Percentiles rank a stretch among this genome's conserved stretches.
phyloP scores from a whole-genome alignment of 306 rosid species.

The Citrullus amarus region DNA sequence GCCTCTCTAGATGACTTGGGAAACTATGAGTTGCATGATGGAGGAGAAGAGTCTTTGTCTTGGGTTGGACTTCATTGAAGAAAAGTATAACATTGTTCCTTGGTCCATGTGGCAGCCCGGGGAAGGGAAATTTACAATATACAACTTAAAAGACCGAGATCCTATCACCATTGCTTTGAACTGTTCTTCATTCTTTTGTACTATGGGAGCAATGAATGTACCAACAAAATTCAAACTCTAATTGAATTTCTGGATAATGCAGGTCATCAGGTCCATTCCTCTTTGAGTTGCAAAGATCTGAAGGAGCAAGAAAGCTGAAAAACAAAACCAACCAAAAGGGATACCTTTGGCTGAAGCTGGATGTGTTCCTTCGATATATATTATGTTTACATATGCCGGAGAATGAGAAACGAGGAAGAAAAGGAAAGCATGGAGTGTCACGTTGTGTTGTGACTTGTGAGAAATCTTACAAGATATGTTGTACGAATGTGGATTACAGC shows the following conservation, averaged over 20 bases:
- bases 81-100: background rate
- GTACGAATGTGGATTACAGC: background rate
- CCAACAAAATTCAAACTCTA: background rate
- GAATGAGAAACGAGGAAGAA: background rate
- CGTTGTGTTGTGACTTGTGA: background rate
- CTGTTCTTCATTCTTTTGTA: background rate
- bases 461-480: background rate
- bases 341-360: background rate
- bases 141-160: background rate
- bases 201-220: background rate
- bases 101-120: background rate
- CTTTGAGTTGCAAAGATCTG: background rate
- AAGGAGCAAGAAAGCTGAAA: slow-evolving; percentile 1
- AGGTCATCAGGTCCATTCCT: background rate
- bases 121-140: background rate
- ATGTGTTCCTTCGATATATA: too few species aligned
- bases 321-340: background rate
- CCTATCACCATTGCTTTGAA: background rate
- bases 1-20: background rate
- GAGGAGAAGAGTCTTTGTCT: background rate
- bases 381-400: background rate
- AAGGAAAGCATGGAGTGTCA: background rate
- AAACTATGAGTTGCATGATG: background rate
- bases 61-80: background rate
- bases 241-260: background rate